Base-by-base conservation (phyloP, 78 protist species). In the Isochrysis galbana region DNA sequence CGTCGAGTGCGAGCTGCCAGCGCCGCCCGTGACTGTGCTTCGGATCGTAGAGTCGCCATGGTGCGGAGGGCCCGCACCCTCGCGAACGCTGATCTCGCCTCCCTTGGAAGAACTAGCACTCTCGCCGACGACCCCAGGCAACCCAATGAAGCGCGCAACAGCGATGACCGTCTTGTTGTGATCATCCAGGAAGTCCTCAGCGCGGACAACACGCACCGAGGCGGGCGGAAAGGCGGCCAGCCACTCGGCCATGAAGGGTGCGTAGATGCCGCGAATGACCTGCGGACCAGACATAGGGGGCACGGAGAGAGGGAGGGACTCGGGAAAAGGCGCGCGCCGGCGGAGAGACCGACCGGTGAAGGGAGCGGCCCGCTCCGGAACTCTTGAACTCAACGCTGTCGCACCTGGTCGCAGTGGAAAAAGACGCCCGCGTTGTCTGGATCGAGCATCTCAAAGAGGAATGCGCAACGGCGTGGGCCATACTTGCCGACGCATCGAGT, bases 321-420 rank as follows among this genome's bases (percentile, higher is more conserved):
- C n/a, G n/a, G n/a, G n/a, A n/a, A n/a, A n/a, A n/a, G n/a, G n/a
- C n/a, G n/a, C n/a, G n/a, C n/a, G n/a, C n/a, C n/a, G n/a, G n/a
- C n/a, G n/a, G n/a, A n/a, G n/a, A n/a, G n/a, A n/a, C n/a, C n/a
- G n/a, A n/a, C n/a, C n/a, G n/a, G n/a, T n/a, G n/a, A n/a, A n/a
- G n/a, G n/a, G n/a, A n/a, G n/a, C n/a, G n/a, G n/a, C n/a, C n/a
- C n/a, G n/a, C n/a, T n/a, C n/a, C n/a, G n/a, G n/a, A n/a, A n/a
- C n/a, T n/a, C n/a, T n/a, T n/a, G n/a, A n/a, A n/a, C n/a, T n/a
- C n/a, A 54, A 11, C n/a, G n/a, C n/a, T n/a, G n/a, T n/a, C n/a
- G n/a, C n/a, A n/a, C n/a, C 41, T 77, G 84, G 84, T 77, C 84
- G 84, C 84, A 77, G 46, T 77, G 84, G 84, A 77, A 77, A 46